Conservation (phyloP, 345 rosid genomes). For the Acer negundo region DNA sequence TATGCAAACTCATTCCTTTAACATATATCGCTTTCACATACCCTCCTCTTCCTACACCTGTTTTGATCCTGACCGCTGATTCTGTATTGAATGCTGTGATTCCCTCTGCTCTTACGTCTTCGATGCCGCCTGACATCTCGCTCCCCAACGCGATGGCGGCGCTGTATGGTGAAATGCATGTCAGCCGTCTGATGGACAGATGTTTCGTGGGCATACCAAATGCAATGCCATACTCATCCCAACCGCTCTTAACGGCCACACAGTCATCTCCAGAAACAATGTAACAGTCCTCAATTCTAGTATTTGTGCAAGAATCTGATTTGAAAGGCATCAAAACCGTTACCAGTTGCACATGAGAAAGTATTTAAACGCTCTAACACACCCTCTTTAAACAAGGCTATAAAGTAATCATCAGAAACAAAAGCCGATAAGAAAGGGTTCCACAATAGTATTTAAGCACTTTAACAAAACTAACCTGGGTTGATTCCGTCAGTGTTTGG, state of each 20-base stretch:
- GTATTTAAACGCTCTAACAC: no score
- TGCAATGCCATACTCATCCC: constrained; percentile 82
- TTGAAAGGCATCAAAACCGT: constrained; percentile 5
- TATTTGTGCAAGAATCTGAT: constrained; percentile 91
- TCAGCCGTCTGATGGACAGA: constrained; percentile 57
- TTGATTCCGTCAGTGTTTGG: constrained; percentile 96
- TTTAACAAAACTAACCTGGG: constrained; percentile 52
- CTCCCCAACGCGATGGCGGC: constrained; percentile 79
- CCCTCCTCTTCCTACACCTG: constrained; percentile 73
- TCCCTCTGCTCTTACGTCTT: constrained; percentile 82
- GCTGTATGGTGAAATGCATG: constrained; percentile 76
- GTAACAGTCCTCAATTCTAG: constrained; percentile 82
- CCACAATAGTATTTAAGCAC: no score
- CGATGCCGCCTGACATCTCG: constrained; percentile 82
- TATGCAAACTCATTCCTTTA: constrained; percentile 56
- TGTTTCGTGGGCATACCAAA: constrained; percentile 74
- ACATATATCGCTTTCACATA: constrained; percentile 64
- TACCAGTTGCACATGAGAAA: constrained; percentile 1
- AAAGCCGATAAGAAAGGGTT: no score
- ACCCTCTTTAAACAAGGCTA: no score
- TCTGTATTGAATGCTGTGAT: constrained; percentile 66
- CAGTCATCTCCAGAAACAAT: constrained; percentile 94
- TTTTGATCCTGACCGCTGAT: constrained; percentile 79
- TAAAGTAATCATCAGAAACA: no score
- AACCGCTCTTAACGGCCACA: constrained; percentile 86